Base-by-base conservation (phyloP, 2,329 filamentous ascomycete genomes). In the Helotiales sp. region DNA sequence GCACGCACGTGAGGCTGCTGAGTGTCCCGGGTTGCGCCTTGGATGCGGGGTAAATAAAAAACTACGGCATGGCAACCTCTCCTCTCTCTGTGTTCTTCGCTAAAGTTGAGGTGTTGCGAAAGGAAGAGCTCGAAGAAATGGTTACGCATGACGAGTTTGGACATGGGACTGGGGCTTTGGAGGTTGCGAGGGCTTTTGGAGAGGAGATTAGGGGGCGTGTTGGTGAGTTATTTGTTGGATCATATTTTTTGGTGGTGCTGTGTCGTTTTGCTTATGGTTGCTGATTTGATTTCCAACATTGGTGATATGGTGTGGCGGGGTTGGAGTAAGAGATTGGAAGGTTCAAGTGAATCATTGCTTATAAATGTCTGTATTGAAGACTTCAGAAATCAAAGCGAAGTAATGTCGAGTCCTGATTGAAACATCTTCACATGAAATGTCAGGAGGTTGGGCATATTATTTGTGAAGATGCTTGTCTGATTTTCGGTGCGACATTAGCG, bases 121-220 rank as follows among this genome's bases (percentile, higher is more conserved):
- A 42, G 44, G 36, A 17, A 27, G 34, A n/a, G 42, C 24, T 30
- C 6, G 34, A 34, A 22, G 27, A 51, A 34, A 58, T 54, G 52
- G 17, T 25, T 70, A 64, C 74, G 9, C 72, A 77, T 49, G 40
- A 69, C 5, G 70, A 70, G 12, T 75, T 71, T 55, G 69, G 71
- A 24, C 61, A 67, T 10, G 59, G 62, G 13, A 75, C 72, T 4
- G 69, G 67, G 1, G 73, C 70, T 2, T 71, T 68, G 8, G 69
- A 73, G 52, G 74, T 71, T 13, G 69, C 69, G 25, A 48, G 55
- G 12, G 58, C 57, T 1, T 73, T 72, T 60, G 63, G 54, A 2
- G 63, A 60, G 27, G 61, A 64, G 38, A 69, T 73, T 54, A 63
- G 61, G 38, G 70, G 68, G 1, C 70, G 65, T 48, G 67, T 54